Evolutionary conservation across 345 rosid genomes (phyloP).

Genomic region (Litchi chinensis): DNA sequence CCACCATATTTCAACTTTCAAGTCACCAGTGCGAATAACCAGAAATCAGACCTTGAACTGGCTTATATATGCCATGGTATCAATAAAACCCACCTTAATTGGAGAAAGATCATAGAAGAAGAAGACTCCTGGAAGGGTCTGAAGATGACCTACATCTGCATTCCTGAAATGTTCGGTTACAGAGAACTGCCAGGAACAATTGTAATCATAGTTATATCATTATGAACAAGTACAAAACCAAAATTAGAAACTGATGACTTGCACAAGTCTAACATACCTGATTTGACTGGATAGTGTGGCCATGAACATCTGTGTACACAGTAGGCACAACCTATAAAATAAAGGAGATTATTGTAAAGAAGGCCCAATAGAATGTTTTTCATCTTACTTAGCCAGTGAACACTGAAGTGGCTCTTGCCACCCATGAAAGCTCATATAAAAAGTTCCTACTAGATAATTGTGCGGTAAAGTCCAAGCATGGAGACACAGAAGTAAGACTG

Average conservation of each 20-base stretch:
- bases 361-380: conserved; percentile 5
- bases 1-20: background rate
- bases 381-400: background rate
- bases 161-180: conserved; percentile 88
- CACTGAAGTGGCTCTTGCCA: background rate
- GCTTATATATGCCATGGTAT: background rate
- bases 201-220: conserved; percentile 17
- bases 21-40: background rate
- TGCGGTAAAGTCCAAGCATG: background rate
- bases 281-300: conserved; percentile 83
- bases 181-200: conserved; percentile 61
- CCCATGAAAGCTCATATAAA: background rate
- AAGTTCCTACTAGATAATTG: background rate
- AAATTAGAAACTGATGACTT: background rate
- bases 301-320: conserved; percentile 73
- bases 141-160: conserved; percentile 63
- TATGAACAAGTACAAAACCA: conserved; percentile 12
- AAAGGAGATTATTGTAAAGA: background rate
- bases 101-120: conserved; percentile 99
- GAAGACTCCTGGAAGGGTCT: conserved; percentile 86
- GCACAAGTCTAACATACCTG: conserved; percentile 51
- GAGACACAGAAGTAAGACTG: background rate
- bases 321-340: conserved; percentile 85
- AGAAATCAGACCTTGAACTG: background rate
- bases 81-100: conserved; percentile 64